Percentiles rank a stretch among this genome's conserved stretches.
These are phyloP conservation scores for Serendipita sp. DNA, from an alignment of 1,284 basidiomycete species.

Conservation along the genomic window DNA sequence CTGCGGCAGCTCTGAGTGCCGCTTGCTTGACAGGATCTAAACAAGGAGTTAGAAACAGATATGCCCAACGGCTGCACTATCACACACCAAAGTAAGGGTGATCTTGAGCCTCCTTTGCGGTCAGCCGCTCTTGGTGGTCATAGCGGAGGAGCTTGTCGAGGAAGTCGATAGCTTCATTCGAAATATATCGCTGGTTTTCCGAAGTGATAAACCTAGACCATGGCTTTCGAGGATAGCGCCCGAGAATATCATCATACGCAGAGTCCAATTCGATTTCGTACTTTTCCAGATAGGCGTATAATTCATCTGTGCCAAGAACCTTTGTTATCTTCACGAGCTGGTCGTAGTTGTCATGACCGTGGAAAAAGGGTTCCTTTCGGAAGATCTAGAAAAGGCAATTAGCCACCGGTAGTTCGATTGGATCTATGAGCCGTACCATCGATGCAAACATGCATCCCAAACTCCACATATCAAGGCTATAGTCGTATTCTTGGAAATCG, in stretches of 20 bases:
- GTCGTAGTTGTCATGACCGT: constrained; percentile 98
- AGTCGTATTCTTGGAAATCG: constrained; percentile 97
- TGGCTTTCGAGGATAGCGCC: constrained; percentile 82
- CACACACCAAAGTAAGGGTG: constrained; percentile 80
- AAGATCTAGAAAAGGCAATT: constrained; percentile 56
- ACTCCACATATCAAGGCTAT: constrained; percentile 96
- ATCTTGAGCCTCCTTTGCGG: constrained; percentile 78
- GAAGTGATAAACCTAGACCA: constrained; percentile 89
- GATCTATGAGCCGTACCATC: constrained; percentile 49
- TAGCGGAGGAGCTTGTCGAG: constrained; percentile 92
- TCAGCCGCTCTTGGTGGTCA: constrained; percentile 92
- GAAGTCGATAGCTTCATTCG: constrained; percentile 96
- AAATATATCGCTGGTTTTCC: constrained; percentile 93
- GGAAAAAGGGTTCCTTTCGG: constrained; percentile 98
- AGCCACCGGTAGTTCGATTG: background rate
- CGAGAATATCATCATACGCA: constrained; percentile 81
- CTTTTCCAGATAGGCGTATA: constrained; percentile 82
- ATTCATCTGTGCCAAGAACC: constrained; percentile 90
- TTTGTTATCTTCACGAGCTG: constrained; percentile 97
- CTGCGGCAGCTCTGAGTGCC: constrained; percentile 11
- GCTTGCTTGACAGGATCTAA: constrained; percentile 18
- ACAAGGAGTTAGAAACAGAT: constrained; percentile 1
- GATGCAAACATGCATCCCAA: constrained; percentile 97
- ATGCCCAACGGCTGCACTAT: background rate
- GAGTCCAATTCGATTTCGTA: constrained; percentile 88